Evolutionary conservation across 176 grass and related monocot species (phyloP), one percentile per base, ranked within the genome.

Genomic region (Tillandsia leiboldiana): DNA sequence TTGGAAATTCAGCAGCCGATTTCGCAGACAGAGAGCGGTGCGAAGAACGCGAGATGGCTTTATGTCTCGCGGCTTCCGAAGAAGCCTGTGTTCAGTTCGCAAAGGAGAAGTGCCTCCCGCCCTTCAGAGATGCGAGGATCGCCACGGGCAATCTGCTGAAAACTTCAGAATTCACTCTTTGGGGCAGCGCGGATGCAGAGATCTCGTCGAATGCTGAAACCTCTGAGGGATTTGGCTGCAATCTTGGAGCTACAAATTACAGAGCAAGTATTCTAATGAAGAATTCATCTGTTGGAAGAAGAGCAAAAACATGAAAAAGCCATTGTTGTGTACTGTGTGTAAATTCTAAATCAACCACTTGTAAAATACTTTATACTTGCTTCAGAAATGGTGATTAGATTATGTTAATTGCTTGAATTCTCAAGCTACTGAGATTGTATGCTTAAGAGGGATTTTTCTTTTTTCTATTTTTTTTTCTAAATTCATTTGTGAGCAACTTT

Each of bases 51-150:
- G 91, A 96, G 57, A 90, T 90, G 84, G 76, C 58, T 0, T 49
- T 73, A 49, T 96, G 82, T 76, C 79, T 96, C 0, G 63, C 74
- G 13, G 77, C 66, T 48, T 73, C 91, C 7, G 87, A 85, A 77
- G 79, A 87, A 20, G 73, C 87, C 67, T 96, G 87, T 67, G 49
- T 81, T 24, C 75, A 83, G 68, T 96, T 90, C 64, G 77, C 81
- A 29, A 85, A 87, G 65, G 84, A 78, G 48, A 96, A 87, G 57
- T 96, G 84, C 51, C 66, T 75, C 2, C 65, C 63, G 51, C 84
- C 91, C 48, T 96, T 96, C 66, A 63, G 51, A 70, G 84, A 90
- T 69, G 91, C 91, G 75, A 90, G 91, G 69, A 87, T 90, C 61
- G 70, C 82, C 8, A 70, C 57, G 0, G 15, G 17, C 0, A 73